Conservation (phyloP, 441 rosid genomes). For the Metrosideros polymorpha region DNA sequence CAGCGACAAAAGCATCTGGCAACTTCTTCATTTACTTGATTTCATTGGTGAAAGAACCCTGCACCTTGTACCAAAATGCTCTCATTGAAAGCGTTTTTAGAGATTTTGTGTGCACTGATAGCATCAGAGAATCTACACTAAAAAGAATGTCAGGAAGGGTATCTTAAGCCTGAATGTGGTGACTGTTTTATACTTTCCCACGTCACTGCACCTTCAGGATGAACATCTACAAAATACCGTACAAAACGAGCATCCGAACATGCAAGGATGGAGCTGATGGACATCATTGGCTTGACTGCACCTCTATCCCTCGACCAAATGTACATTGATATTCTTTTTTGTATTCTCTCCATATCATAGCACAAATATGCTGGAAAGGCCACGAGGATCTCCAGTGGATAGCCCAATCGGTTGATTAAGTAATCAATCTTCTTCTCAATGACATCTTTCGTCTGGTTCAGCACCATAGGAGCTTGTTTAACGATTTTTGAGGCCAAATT, state of each 20-base stretch:
- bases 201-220: constrained; percentile 59
- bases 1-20: not conserved
- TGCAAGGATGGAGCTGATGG: constrained; percentile 60
- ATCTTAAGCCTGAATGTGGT: constrained; percentile 12
- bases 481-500: constrained; percentile 35
- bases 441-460: constrained; percentile 63
- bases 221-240: constrained; percentile 52
- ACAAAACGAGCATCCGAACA: constrained; percentile 61
- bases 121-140: not conserved
- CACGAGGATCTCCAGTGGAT: constrained; percentile 39
- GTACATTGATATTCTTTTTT: constrained; percentile 60
- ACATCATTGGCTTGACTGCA: constrained; percentile 45
- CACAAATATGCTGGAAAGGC: constrained; percentile 65
- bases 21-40: not conserved
- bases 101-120: not conserved
- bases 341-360: constrained; percentile 59
- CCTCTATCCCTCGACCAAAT: constrained; percentile 53
- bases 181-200: constrained; percentile 56
- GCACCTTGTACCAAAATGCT: not conserved
- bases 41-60: not conserved
- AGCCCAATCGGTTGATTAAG: constrained; percentile 39
- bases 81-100: not conserved
- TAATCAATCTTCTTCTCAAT: constrained; percentile 58
- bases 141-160: not conserved
- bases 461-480: constrained; percentile 54